A percentile compares a stretch with the other conserved stretches of the same genome.
These are phyloP conservation scores for Taphrina communis DNA, from an alignment of 1,139 yeast species.

Conservation along the genomic window DNA sequence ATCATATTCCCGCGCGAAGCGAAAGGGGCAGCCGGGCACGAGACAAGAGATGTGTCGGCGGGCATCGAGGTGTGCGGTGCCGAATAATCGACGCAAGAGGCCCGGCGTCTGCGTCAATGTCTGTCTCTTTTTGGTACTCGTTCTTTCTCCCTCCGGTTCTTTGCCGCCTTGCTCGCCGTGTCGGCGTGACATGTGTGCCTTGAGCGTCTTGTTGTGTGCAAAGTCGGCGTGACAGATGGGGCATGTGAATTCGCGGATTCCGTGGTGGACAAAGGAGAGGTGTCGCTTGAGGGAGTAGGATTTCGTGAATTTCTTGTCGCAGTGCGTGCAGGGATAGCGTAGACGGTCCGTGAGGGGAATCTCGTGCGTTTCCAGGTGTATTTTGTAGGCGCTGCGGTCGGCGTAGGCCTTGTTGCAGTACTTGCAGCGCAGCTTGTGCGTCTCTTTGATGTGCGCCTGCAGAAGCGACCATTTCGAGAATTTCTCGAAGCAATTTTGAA, in stretches of 20 bases:
- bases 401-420: constrained; percentile 76
- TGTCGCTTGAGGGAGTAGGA: constrained; percentile 43
- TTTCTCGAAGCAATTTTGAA: constrained; percentile 60
- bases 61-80: constrained; percentile 51
- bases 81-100: constrained; percentile 52
- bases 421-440: constrained; percentile 68
- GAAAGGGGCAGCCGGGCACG: constrained; percentile 50
- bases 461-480: constrained; percentile 80
- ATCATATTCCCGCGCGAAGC: constrained; percentile 55
- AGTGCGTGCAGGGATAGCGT: constrained; percentile 59
- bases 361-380: constrained; percentile 71
- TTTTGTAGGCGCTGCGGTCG: constrained; percentile 69
- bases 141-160: no score
- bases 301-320: constrained; percentile 52
- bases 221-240: constrained; percentile 45
- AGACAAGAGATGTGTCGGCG: constrained; percentile 51
- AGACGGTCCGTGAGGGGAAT: constrained; percentile 61
- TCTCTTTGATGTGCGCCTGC: constrained; percentile 71
- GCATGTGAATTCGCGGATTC: constrained; percentile 46
- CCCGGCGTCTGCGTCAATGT: constrained; percentile 44
- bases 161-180: background rate
- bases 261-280: constrained; percentile 46
- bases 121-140: background rate
- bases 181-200: constrained; percentile 44
- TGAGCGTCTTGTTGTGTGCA: constrained; percentile 46